Evolutionary conservation across 2,329 filamentous ascomycete species (phyloP), one percentile per base, ranked within the genome.

Genomic region (Pseudogymnoascus sp.): DNA sequence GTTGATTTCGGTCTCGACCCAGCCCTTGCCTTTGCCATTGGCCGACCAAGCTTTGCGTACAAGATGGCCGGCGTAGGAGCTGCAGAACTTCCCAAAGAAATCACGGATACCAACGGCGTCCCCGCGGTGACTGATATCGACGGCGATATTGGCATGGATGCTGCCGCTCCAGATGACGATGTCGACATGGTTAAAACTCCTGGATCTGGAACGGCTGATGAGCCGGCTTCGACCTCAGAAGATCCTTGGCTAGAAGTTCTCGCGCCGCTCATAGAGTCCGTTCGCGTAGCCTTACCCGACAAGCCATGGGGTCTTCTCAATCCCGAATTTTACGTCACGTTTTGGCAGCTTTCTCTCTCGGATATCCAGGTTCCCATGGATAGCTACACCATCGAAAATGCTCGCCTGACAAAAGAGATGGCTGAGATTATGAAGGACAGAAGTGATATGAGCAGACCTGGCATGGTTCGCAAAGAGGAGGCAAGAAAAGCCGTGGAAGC

Each of bases 291-390:
- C 0, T 72, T 90, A 9, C 82, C 88, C 0, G 74, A 81, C 1
- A 80, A 84, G 6, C 81, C 85, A 4, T 91, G 87, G 79, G 77
- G 83, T 9, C 83, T 83, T 58, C 81, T 97, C 59, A 91, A 85
- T 43, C 80, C 91, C 0, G 85, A 89, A 30, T 93, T 97, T 71
- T 97, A 91, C 69, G 84, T 89, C 43, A 89, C 89, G 0, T 99
- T 99, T 74, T 99, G 94, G 94, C 87, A 92, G 58, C 79, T 97
- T 11, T 87, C 91, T 28, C 81, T 95, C 2, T 86, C 89, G 50
- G 93, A 99, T 71, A 78, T 97, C 62, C 83, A 84, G 61, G 85
- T 92, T 65, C 89, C 90, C 1, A 84, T 84, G 64, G 81, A 85
- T 34, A 89, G 87, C 63, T 99, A 99, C 71, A 82, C 89, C 57